Percentiles rank a stretch among this genome's conserved stretches.
Evolutionary conservation across 768 basidiomycete species (phyloP).

Genomic region (Leccinum incarnatum): DNA sequence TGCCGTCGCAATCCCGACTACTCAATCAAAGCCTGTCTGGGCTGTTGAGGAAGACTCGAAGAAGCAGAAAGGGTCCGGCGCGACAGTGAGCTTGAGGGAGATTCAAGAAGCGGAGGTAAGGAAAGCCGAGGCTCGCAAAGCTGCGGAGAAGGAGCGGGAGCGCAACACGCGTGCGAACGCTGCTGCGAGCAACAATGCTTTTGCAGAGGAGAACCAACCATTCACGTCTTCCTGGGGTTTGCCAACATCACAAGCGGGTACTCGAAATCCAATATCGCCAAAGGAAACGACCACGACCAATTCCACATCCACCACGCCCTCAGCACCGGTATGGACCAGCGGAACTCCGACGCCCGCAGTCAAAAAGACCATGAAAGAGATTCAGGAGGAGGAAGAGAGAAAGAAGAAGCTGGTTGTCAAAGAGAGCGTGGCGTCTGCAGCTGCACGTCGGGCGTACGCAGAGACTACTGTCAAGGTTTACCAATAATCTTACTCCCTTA

Average conservation of each 20-base stretch:
- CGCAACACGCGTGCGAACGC: conserved; percentile 48
- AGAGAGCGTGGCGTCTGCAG: conserved; percentile 55
- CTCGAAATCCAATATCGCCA: conserved; percentile 37
- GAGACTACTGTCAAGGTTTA: conserved; percentile 74
- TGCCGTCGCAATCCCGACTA: conserved; percentile 15
- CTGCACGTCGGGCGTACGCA: conserved; percentile 70
- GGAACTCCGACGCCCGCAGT: conserved; percentile 48
- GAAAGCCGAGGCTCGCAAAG: conserved; percentile 73
- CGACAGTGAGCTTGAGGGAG: conserved; percentile 75
- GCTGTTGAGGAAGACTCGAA: conserved; percentile 66
- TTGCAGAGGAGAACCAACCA: conserved; percentile 54
- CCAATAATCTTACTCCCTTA: conserved; percentile 1
- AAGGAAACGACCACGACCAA: conserved; percentile 40
- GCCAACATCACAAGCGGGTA: conserved; percentile 76
- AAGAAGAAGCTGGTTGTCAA: conserved; percentile 67
- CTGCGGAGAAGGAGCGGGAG: conserved; percentile 70
- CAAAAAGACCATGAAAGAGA: conserved; percentile 98
- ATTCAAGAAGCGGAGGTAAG: conserved; percentile 94
- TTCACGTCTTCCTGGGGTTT: conserved; percentile 83
- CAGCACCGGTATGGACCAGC: conserved; percentile 71
- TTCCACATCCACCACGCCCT: conserved; percentile 30
- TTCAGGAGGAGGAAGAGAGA: conserved; percentile 94
- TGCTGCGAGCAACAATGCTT: conserved; percentile 33
- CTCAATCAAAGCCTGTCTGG: conserved; percentile 57
- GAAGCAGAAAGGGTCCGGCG: conserved; percentile 44